Percentiles rank a stretch among this genome's conserved stretches.
Conservation (phyloP, 2,329 filamentous ascomycete species). For the Ampelomyces quisqualis region DNA sequence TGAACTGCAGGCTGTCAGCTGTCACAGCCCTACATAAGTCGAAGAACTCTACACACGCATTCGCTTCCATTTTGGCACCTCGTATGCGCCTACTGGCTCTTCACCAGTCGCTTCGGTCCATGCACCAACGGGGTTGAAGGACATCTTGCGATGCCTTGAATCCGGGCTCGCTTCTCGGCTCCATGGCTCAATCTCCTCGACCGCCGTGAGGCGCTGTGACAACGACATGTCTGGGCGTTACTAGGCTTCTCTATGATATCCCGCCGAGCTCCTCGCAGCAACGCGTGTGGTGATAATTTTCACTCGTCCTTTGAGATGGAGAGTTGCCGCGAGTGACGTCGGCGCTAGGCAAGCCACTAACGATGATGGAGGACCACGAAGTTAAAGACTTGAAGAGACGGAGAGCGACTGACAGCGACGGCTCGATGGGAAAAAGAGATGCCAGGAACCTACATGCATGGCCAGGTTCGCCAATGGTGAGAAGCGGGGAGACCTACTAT, state of each 20-base stretch:
- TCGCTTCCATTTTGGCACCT: constrained; percentile 56
- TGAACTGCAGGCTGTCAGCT: constrained; percentile 56
- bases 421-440: neutral
- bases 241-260: neutral
- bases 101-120: constrained; percentile 47
- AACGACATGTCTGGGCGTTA: constrained; percentile 40
- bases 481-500: constrained; percentile 18
- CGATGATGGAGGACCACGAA: no score
- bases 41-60: constrained; percentile 47
- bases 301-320: neutral
- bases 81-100: constrained; percentile 53
- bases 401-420: constrained; percentile 1
- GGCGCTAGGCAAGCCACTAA: neutral
- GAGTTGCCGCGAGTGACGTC: constrained; percentile 13
- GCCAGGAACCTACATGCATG: constrained; percentile 20
- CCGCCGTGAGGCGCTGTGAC: constrained; percentile 42
- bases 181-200: constrained; percentile 47
- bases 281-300: neutral
- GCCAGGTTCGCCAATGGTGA: constrained; percentile 10
- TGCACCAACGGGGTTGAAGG: constrained; percentile 52
- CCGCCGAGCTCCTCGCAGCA: neutral
- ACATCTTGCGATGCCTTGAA: constrained; percentile 49
- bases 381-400: no score
- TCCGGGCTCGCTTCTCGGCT: constrained; percentile 42
- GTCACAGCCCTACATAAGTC: neutral